Percentiles rank a stretch among this genome's conserved stretches.
Conservation (phyloP, 306 rosid species). For the Ormosia emarginata region DNA sequence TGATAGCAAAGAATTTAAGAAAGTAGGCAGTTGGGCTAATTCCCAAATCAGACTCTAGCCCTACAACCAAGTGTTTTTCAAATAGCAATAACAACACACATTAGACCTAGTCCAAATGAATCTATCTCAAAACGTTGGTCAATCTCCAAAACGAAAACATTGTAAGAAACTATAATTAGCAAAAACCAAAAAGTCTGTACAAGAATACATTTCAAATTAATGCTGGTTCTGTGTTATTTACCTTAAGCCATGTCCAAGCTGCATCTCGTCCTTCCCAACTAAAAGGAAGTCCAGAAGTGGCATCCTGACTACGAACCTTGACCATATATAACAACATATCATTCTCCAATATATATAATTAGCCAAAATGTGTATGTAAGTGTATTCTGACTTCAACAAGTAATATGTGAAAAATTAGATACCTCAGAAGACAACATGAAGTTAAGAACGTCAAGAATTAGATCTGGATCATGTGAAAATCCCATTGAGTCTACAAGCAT, state of each 20-base stretch:
- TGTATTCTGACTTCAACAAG: not conserved
- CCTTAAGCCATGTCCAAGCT: slow-evolving; percentile 94
- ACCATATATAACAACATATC: slow-evolving; percentile 15
- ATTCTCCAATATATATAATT: slow-evolving; percentile 17
- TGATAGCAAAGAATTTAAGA: not conserved
- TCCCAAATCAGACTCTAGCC: not conserved
- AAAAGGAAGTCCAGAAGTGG: slow-evolving; percentile 59
- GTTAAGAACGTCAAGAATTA: slow-evolving; percentile 47
- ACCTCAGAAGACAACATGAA: slow-evolving; percentile 52
- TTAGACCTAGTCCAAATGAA: not conserved
- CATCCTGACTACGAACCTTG: slow-evolving; percentile 93
- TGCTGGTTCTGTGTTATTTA: slow-evolving; percentile 31
- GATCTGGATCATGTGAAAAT: slow-evolving; percentile 42
- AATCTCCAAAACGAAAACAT: not conserved
- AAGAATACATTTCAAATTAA: slow-evolving; percentile 1
- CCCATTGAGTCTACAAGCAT: slow-evolving; percentile 39
- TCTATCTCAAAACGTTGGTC: slow-evolving; percentile 8
- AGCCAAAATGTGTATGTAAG: not conserved
- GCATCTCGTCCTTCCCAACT: slow-evolving; percentile 66
- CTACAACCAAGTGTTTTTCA: not conserved
- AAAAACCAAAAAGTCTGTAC: not conserved
- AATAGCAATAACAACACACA: too few relatives aligned
- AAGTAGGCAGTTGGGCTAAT: not conserved
- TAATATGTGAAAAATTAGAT: slow-evolving; percentile 9
- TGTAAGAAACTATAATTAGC: not conserved